These are phyloP conservation scores for Leccinum variabile DNA, from an alignment of 1,284 basidiomycete genomes.

Conservation along the genomic window DNA sequence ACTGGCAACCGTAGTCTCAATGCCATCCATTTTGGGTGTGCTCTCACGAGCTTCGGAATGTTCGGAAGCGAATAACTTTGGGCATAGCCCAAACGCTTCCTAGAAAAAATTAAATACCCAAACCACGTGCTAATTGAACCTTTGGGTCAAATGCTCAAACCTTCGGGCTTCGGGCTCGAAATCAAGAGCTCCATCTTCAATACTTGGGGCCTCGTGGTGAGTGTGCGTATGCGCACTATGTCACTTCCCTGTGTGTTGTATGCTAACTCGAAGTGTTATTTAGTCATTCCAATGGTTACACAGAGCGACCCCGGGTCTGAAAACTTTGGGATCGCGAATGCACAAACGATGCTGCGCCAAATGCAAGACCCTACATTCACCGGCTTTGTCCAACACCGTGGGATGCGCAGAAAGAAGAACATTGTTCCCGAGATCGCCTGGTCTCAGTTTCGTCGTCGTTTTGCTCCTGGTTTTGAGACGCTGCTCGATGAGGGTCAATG, in stretches of 20 bases:
- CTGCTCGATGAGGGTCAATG: neutral
- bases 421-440: conserved; percentile 1
- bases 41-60: no score
- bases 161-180: no score
- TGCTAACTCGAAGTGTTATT: neutral
- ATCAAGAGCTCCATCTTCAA: no score
- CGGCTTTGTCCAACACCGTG: neutral
- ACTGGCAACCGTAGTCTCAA: no score
- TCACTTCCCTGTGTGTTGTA: neutral
- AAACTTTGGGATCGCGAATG: conserved; percentile 33
- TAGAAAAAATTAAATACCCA: no score
- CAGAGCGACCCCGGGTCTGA: conserved; percentile 33
- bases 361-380: neutral
- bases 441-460: neutral
- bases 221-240: neutral
- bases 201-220: no score
- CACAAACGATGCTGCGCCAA: neutral
- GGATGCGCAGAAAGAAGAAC: conserved; percentile 3
- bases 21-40: no score
- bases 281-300: conserved; percentile 19
- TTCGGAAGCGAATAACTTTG: no score
- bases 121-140: no score
- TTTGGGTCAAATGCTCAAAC: no score
- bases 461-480: neutral
- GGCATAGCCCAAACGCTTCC: no score